These are phyloP conservation scores for Inonotus obliquus DNA, from an alignment of 1,284 basidiomycete species.

Conservation along the genomic window DNA sequence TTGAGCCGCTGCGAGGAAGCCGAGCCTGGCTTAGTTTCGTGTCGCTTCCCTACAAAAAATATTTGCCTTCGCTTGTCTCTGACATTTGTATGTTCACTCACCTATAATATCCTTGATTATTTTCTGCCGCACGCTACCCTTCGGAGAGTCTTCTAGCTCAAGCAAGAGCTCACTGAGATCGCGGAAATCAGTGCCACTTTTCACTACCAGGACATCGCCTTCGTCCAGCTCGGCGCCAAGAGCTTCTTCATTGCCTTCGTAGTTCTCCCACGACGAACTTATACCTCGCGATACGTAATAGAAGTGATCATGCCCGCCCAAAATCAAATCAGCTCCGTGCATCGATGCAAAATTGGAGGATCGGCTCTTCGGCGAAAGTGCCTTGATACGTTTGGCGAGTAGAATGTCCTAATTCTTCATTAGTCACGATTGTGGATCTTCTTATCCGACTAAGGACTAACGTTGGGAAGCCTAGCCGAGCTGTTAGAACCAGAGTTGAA, in stretches of 20 bases:
- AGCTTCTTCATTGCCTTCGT: conserved; percentile 47
- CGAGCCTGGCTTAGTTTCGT: conserved; percentile 55
- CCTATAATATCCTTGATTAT: conserved; percentile 64
- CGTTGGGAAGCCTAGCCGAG: conserved; percentile 26
- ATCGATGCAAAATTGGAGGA: conserved; percentile 38
- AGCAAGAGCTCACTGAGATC: conserved; percentile 76
- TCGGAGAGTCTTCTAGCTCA: conserved; percentile 55
- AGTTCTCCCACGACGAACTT: conserved; percentile 65
- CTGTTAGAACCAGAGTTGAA: neutral
- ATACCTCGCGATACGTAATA: conserved; percentile 81
- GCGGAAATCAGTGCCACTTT: conserved; percentile 89
- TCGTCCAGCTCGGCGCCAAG: conserved; percentile 74
- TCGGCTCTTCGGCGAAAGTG: conserved; percentile 53
- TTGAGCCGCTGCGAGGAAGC: conserved; percentile 56
- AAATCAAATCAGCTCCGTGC: conserved; percentile 82
- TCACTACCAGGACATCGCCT: conserved; percentile 70
- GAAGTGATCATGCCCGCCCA: conserved; percentile 90
- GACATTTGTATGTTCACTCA: conserved; percentile 24
- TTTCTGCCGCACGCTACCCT: conserved; percentile 61
- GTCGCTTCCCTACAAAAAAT: conserved; percentile 53
- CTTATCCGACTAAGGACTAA: conserved; percentile 13
- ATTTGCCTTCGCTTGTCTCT: conserved; percentile 35
- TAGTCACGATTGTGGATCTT: conserved; percentile 40
- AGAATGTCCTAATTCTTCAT: conserved; percentile 51
- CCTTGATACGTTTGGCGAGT: conserved; percentile 60